These are phyloP conservation scores for Diversispora eburnea DNA, from an alignment of 192 early-diverging fungal species.

Conservation along the genomic window DNA sequence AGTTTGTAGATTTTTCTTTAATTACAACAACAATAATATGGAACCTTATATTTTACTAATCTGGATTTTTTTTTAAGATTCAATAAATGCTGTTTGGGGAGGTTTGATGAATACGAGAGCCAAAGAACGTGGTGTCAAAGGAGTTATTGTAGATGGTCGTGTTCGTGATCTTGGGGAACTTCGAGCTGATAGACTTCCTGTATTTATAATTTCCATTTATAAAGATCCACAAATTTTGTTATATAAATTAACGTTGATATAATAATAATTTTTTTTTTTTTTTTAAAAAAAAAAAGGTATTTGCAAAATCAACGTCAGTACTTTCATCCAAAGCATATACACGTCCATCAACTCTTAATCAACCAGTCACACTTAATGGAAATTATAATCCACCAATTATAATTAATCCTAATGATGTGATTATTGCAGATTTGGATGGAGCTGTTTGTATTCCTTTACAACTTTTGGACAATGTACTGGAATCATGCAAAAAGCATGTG, in stretches of 20 bases:
- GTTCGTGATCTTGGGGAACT: constrained; percentile 56
- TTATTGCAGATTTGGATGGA: constrained; percentile 55
- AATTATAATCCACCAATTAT: constrained; percentile 40
- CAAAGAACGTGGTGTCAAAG: constrained; percentile 41
- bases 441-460: constrained; percentile 51
- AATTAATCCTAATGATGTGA: constrained; percentile 52
- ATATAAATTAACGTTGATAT: background rate
- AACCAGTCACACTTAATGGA: constrained; percentile 44
- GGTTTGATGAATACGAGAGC: constrained; percentile 58
- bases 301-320: constrained; percentile 49
- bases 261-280: background rate
- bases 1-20: constrained; percentile 28
- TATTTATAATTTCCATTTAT: constrained; percentile 20
- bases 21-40: background rate
- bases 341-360: constrained; percentile 43
- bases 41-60: no score
- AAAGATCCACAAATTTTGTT: background rate
- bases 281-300: constrained; percentile 40
- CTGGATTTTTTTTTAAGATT: constrained; percentile 23
- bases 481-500: constrained; percentile 43
- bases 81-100: constrained; percentile 57
- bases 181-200: constrained; percentile 45
- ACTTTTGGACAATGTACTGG: constrained; percentile 41
- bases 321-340: constrained; percentile 46
- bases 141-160: constrained; percentile 52